Evolutionary conservation across 805 yeast species (phyloP).

Genomic region (Ogataea minuta): DNA sequence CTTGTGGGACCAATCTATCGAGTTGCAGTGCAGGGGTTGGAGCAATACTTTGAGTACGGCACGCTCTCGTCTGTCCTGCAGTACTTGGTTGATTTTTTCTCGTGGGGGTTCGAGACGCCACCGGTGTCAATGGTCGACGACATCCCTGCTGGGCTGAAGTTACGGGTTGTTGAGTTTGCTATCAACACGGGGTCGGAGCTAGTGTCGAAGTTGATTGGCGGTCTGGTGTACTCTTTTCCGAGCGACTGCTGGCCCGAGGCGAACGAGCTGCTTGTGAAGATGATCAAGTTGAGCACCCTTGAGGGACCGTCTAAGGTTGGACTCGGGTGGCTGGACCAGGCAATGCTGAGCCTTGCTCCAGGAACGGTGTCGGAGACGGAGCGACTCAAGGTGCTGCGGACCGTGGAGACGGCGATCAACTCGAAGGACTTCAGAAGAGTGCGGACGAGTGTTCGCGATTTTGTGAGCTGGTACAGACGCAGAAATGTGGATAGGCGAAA

Average conservation of each 20-base stretch:
- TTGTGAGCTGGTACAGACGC: constrained; percentile 78
- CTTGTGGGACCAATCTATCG: constrained; percentile 53
- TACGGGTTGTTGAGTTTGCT: constrained; percentile 46
- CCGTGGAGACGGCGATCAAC: constrained; percentile 57
- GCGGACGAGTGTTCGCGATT: constrained; percentile 69
- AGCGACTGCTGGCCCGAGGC: constrained; percentile 70
- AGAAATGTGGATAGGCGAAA: constrained; percentile 51
- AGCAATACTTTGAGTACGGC: constrained; percentile 60
- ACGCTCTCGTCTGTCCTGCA: constrained; percentile 70
- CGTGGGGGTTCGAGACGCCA: constrained; percentile 82
- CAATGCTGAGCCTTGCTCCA: constrained; percentile 55
- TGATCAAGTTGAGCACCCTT: constrained; percentile 52
- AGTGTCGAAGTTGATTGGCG: constrained; percentile 52
- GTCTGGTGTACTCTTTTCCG: constrained; percentile 70
- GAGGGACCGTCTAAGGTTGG: constrained; percentile 40
- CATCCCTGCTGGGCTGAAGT: constrained; percentile 50
- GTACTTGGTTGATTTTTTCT: constrained; percentile 73
- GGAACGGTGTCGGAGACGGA: constrained; percentile 67
- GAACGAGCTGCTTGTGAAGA: constrained; percentile 66
- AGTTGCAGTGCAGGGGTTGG: constrained; percentile 54
- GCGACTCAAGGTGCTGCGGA: constrained; percentile 55
- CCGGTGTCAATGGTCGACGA: constrained; percentile 70
- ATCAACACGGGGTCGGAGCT: constrained; percentile 57
- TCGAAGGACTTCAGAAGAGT: constrained; percentile 73
- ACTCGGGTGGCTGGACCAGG: constrained; percentile 59